Evolutionary conservation across 495 filamentous ascomycete genomes (phyloP), one percentile per base, ranked within the genome.

Genomic region (Annulohypoxylon bovei): DNA sequence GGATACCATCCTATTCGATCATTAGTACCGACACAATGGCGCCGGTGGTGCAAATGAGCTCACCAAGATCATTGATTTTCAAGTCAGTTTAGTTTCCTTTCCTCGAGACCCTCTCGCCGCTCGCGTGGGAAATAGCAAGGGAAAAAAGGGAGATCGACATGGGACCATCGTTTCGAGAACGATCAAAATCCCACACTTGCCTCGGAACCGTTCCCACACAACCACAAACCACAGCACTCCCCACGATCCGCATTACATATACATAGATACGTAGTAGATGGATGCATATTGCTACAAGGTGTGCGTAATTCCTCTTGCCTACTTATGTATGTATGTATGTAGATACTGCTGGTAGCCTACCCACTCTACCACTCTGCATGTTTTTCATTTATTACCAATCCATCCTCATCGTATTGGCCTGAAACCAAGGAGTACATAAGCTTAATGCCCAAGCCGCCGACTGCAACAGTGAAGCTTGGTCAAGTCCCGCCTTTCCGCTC

Each of bases 381-480:
- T 49, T 49, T 16, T 18, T 66, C 39, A 35, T 28, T 53, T 46
- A 56, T 25, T 50, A 47, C 44, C 20, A 47, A 47, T 47, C 27
- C n/a, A 47, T 47, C 27, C n/a, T 14, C 8, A 52, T 37, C 16
- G 55, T 44, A 46, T 64, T 20, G 58, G 46, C 69, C 64, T 67
- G 52, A 63, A 63, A 62, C 52, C n/a, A 27, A 56, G 30, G 50
- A 52, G 44, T 61, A n/a, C n/a, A n/a, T n/a, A 25, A 49, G 25
- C 40, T 71, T 62, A n/a, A n/a, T 71, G 63, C 68, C 68, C 58
- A 67, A 67, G 58, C 54, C 54, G 30, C 62, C 50, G 57, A 59
- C 33, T 71, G 33, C 49, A 62, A 58, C 68, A 6, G 57, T 57
- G 62, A 32, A 42, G 46, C 55, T 57, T 58, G 20, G 20, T 50